Base-by-base conservation (phyloP, 2,329 filamentous ascomycete species). In the Trichoderma pleuroti region DNA sequence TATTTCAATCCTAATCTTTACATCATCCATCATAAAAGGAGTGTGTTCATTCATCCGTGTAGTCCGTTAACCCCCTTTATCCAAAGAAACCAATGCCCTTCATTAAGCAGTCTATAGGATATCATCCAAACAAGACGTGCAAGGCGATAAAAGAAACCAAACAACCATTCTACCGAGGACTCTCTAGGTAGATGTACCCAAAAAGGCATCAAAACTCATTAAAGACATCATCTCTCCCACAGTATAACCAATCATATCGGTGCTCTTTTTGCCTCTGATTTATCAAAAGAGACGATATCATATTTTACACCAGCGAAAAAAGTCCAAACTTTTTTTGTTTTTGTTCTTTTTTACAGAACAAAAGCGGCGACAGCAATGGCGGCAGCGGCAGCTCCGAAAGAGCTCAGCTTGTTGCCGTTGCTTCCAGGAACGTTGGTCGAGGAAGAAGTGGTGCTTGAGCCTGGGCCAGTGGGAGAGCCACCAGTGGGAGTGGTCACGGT, bases 351-450 rank as follows among this genome's bases (percentile, higher is more conserved):
- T 77, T 78, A 81, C 72, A 81, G 62, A 18, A 77, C 74, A 63
- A 75, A 76, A 62, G 73, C 75, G 30, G 78, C 80, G 46, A 80
- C 69, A 36, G 77, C 64, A 21, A 80, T 39, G 9, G 78, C 80
- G 5, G 78, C 73, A 5, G 74, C 77, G 11, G 76, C 79, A 21
- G 78, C 80, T 7, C 75, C 78, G 24, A 80, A 68, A 0, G 78
- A 78, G 74, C 77, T 78, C 61, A 81, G 73, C 68, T 72, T 75
- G 73, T 68, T 74, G 8, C 69, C 75, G 28, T 71, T 66, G 65
- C 46, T 71, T 64, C 63, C 42, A 14, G 72, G 66, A 18, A 73
- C 11, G 12, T 39, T 70, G 21, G 70, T 42, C 46, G 32, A 36
- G 26, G 68, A 69, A 52, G 66, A 64, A 67, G 72, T 71, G n/a